Base-by-base conservation (phyloP, 495 filamentous ascomycete species). In the Aspergillus carlsbadensis region DNA sequence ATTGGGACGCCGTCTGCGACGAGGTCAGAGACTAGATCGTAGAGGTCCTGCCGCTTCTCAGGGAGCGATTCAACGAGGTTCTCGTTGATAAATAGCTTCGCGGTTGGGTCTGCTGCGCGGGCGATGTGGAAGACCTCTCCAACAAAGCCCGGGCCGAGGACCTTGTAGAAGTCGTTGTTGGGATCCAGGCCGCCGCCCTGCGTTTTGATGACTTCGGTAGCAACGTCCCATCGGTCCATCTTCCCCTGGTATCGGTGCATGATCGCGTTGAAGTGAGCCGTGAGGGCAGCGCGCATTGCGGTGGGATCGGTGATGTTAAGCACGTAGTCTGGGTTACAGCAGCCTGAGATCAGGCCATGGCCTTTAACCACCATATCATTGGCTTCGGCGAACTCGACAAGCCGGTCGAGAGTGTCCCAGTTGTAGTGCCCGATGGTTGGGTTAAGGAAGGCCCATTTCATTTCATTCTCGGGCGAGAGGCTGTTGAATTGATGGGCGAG, bases 341-440 rank as follows among this genome's bases (percentile, higher is more conserved):
- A 58, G 56, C 56, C 35, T 33, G 56, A 58, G 47, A 58, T 58
- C n/a, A 58, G 48, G 11, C 56, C 56, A 10, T 58, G 56, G 21
- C 56, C 56, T 34, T 58, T 58, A 20, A 58, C 48, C 29, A 53
- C 39, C 56, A 58, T 58, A 15, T 52, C 21, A 21, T 58, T 4
- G 3, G 20, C 42, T 45, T 45, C 42, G 20, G 42, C 42, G 42
- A 45, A 45, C 7, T 26, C 8, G 5, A 45, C 42, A 2, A 45
- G 42, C 3, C 42, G 42, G 42, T 45, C 42, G 42, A 45, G 6
- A 5, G 20, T 45, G 5, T 4, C 20, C 42, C 42, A 45, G 42
- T 45, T 29, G 42, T 45, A 45, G 42, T 45, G 20, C 20, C 21
- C 42, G 26, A 14, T 45, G 42, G 42, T 45, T n/a, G 42, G 42